Conservation (phyloP, 148 eudicot species). For the Simmondsia chinensis region DNA sequence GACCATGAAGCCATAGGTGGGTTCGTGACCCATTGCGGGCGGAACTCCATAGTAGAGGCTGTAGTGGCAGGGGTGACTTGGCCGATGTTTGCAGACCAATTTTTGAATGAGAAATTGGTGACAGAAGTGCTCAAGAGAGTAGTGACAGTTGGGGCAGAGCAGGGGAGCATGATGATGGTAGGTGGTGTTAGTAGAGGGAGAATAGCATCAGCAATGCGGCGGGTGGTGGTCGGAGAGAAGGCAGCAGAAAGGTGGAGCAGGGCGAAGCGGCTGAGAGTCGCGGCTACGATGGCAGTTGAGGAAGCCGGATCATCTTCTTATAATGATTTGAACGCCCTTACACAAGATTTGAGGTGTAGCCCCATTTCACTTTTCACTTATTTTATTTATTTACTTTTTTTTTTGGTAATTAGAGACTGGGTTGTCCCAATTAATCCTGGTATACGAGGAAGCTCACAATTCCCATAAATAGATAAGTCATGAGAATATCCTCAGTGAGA, state of each 20-base stretch:
- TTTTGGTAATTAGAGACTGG: too few species aligned
- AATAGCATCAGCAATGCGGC: conserved; percentile 4
- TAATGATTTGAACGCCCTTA: conserved; percentile 6
- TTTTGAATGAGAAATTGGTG: conserved; percentile 9
- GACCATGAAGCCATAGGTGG: conserved; percentile 7
- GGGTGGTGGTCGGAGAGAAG: conserved; percentile 7
- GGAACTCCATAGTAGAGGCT: conserved; percentile 14
- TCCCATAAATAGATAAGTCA: too few species aligned
- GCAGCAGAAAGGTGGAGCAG: conserved; percentile 1
- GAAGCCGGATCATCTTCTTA: conserved; percentile 24
- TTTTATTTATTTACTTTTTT: too few species aligned
- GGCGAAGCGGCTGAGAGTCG: conserved; percentile 3
- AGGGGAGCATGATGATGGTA: background rate
- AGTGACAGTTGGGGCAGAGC: conserved; percentile 3
- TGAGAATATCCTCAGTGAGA: too few species aligned
- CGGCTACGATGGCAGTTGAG: conserved; percentile 11
- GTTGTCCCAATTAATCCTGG: too few species aligned
- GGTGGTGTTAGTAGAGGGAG: background rate
- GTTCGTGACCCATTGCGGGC: conserved; percentile 15
- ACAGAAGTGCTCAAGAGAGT: conserved; percentile 9
- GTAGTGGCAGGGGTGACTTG: conserved; percentile 11
- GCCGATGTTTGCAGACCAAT: conserved; percentile 10
- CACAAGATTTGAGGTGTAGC: conserved; percentile 9
- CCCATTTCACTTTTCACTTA: too few species aligned
- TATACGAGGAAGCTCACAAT: too few species aligned